Evolutionary conservation across 768 basidiomycete genomes (phyloP).

Genomic region (Agaricus blazei): DNA sequence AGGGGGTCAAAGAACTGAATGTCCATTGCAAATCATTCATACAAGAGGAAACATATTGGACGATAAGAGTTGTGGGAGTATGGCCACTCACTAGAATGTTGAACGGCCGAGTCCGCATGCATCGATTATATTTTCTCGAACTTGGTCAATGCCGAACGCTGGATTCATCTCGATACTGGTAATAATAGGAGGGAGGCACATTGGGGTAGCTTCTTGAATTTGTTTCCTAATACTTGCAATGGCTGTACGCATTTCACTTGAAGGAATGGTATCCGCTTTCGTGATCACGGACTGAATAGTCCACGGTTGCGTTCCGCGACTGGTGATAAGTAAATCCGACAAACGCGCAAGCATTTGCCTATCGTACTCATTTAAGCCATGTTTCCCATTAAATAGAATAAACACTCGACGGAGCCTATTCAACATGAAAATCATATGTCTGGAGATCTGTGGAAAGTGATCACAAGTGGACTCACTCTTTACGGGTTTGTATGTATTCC

Average conservation of each 20-base stretch:
- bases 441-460: background rate
- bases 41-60: no score
- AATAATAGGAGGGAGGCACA: constrained; percentile 63
- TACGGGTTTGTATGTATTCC: constrained; percentile 53
- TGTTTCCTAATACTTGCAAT: constrained; percentile 41
- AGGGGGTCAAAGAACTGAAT: no score
- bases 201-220: constrained; percentile 51
- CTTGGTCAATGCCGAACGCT: constrained; percentile 49
- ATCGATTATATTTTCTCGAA: constrained; percentile 54
- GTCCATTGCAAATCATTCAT: no score
- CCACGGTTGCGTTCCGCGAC: constrained; percentile 36
- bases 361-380: constrained; percentile 55
- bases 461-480: constrained; percentile 41
- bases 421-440: constrained; percentile 2
- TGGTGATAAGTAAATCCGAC: constrained; percentile 31
- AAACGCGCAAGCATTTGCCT: constrained; percentile 57
- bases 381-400: constrained; percentile 64
- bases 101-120: constrained; percentile 39
- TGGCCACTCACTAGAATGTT: background rate
- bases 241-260: constrained; percentile 24
- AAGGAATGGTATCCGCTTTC: constrained; percentile 53
- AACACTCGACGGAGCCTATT: constrained; percentile 64
- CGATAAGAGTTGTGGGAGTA: no score
- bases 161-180: constrained; percentile 46
- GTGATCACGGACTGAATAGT: constrained; percentile 73